Evolutionary conservation across 805 yeast species (phyloP).

Genomic region (Pachysolen tannophilus): DNA sequence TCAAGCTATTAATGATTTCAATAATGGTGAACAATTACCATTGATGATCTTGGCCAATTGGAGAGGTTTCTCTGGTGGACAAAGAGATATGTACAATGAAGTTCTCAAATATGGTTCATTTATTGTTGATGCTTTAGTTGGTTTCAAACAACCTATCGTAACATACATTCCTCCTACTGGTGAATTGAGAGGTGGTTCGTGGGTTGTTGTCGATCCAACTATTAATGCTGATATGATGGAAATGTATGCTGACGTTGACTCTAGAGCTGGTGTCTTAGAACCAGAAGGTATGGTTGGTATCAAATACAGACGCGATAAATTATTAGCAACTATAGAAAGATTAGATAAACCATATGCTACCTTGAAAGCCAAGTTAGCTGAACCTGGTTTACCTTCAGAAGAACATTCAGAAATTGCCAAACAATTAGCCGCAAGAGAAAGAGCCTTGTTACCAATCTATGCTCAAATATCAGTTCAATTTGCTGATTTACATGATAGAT

Average conservation of each 20-base stretch:
- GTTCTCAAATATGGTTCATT: conserved; percentile 94
- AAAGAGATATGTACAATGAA: conserved; percentile 98
- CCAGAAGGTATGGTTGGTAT: conserved; percentile 99
- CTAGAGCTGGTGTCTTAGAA: conserved; percentile 97
- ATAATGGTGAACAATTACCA: conserved; percentile 96
- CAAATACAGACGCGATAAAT: conserved; percentile 90
- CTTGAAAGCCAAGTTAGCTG: conserved; percentile 53
- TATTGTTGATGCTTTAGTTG: conserved; percentile 95
- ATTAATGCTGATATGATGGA: conserved; percentile 97
- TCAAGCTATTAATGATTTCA: conserved; percentile 96
- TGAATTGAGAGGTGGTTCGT: conserved; percentile 98
- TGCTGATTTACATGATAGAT: conserved; percentile 96
- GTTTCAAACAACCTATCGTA: conserved; percentile 92
- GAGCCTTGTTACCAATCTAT: conserved; percentile 75
- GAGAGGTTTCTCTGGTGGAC: conserved; percentile 99
- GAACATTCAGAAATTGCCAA: conserved; percentile 59
- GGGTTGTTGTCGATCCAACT: conserved; percentile 99
- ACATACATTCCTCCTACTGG: conserved; percentile 98
- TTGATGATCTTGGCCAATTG: conserved; percentile 97
- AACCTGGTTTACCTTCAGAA: conserved; percentile 45
- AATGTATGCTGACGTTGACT: conserved; percentile 94
- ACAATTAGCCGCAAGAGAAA: conserved; percentile 72
- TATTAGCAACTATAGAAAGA: conserved; percentile 85
- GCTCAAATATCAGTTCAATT: conserved; percentile 90
- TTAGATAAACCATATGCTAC: conserved; percentile 70